phyloP scores from a whole-genome alignment of 768 basidiomycete species.

The Galerina marginata region DNA sequence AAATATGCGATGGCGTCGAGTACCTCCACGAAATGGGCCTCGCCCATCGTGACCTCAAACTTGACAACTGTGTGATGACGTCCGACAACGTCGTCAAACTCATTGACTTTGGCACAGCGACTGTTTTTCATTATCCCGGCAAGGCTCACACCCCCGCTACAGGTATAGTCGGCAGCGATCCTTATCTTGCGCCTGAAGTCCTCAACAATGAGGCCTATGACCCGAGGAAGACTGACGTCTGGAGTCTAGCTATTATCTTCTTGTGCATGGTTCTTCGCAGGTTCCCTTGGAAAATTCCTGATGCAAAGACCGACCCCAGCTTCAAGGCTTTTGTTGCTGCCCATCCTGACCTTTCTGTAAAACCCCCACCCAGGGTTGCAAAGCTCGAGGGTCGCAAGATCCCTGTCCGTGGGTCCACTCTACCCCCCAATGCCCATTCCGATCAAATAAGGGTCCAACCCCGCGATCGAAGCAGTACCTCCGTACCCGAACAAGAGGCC shows the following conservation, averaged over 20 bases:
- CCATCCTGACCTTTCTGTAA: conserved; percentile 81
- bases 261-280: conserved; percentile 97
- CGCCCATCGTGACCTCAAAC: conserved; percentile 97
- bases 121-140: conserved; percentile 98
- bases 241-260: conserved; percentile 98
- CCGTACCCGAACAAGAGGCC: conserved; percentile 31
- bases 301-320: conserved; percentile 89
- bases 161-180: conserved; percentile 96
- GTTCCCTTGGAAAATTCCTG: conserved; percentile 99
- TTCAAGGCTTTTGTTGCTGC: conserved; percentile 92
- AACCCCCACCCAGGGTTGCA: conserved; percentile 45
- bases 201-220: conserved; percentile 83
- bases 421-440: conserved; percentile 34
- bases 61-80: conserved; percentile 99
- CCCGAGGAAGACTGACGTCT: conserved; percentile 97
- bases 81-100: conserved; percentile 92
- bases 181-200: conserved; percentile 98
- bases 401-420: conserved; percentile 40
- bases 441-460: conserved; percentile 29
- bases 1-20: conserved; percentile 97
- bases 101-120: conserved; percentile 99
- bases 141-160: conserved; percentile 80
- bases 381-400: conserved; percentile 22
- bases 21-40: conserved; percentile 98
- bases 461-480: conserved; percentile 41